These are phyloP conservation scores for Dioscorea alata DNA, from an alignment of 106 monocot species.

Conservation along the genomic window DNA sequence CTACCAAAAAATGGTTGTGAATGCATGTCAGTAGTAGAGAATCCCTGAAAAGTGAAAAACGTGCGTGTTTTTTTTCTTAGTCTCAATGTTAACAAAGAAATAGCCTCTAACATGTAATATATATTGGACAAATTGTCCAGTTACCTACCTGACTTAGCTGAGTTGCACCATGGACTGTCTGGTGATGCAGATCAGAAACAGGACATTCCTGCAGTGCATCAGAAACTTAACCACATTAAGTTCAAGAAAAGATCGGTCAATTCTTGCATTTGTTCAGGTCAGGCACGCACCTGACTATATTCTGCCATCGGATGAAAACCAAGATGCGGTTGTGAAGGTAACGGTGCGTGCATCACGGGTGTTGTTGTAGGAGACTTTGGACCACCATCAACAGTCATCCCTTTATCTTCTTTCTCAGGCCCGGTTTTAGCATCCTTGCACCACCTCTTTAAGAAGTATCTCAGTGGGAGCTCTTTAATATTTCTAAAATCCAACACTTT, in stretches of 20 bases:
- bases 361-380: conserved; percentile 4
- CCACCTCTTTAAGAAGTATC: conserved; percentile 39
- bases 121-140: not conserved
- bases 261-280: not conserved
- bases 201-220: conserved; percentile 20
- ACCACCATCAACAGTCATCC: conserved; percentile 12
- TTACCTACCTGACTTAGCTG: conserved; percentile 14
- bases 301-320: conserved; percentile 13
- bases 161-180: conserved; percentile 10
- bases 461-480: conserved; percentile 39
- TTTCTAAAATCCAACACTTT: conserved; percentile 40
- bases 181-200: conserved; percentile 17
- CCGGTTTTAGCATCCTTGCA: conserved; percentile 32
- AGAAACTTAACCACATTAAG: not conserved
- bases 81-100: not conserved
- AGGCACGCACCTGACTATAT: conserved; percentile 12
- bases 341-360: conserved; percentile 2
- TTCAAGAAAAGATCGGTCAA: not conserved
- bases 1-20: conserved; percentile 3
- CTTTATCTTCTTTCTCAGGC: conserved; percentile 4
- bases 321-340: conserved; percentile 12
- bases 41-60: conserved; percentile 17
- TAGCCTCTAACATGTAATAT: not conserved
- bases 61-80: not conserved
- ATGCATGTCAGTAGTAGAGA: conserved; percentile 11